Base-by-base conservation (phyloP, 441 rosid genomes). In the Syzygium malaccense region DNA sequence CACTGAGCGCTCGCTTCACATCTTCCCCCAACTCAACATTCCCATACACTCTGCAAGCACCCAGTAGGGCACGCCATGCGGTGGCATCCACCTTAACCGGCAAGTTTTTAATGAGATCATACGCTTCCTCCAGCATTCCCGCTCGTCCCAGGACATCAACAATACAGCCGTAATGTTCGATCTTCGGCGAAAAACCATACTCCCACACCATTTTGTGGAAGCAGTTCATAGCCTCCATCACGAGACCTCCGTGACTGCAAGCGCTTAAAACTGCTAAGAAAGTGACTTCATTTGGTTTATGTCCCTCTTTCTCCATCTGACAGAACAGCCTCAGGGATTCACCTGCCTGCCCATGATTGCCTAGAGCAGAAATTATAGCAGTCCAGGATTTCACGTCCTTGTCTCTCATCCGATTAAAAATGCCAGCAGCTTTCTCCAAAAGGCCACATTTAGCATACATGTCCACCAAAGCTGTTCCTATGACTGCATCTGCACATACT, bases 341-440 rank as follows among this genome's bases (percentile, higher is more conserved):
- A 87, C 88, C 90, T 58, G 95, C 93, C 86, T 85, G 89, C 86
- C 97, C 97, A 90, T 95, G 94, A 86, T 91, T 83, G 64, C 95
- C 96, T 33, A 90, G 93, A 78, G 94, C 94, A n/a, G 94, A 93
- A 88, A 96, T 94, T 94, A 95, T 93, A 1, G 94, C 90, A 9
- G 96, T 93, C 96, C 96, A 94, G 25, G 94, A 91, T 92, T 92
- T 94, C 5, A 94, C 96, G 92, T 94, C 96, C 88, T 92, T 95
- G 84, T 83, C 79, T 89, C 90, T 90, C 90, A 93, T 95, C 87
- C 92, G 91, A 71, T 91, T 58, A 80, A 93, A 96, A 83, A 92
- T 54, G 13, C 89, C 89, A 57, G 91, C 55, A 83, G 96, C 96
- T 89, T 92, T 91, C 41, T 93, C 93, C 88, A 93, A 86, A 90